phyloP scores from a whole-genome alignment of 2,329 filamentous ascomycete genomes.

The Nemania sp. region DNA sequence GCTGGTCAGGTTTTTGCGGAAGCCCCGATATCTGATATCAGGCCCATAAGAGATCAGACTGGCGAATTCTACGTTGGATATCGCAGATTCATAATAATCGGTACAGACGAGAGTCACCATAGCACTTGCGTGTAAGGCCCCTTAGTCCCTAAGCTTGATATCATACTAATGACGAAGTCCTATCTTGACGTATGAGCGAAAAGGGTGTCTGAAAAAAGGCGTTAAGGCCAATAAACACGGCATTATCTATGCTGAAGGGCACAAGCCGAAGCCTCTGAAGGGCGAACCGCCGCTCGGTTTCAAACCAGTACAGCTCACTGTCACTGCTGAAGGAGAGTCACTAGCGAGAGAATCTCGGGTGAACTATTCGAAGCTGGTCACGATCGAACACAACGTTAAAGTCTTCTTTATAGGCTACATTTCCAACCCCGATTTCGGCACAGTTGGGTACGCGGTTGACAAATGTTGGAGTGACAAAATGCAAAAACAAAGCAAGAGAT shows the following conservation, averaged over 20 bases:
- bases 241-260: slow-evolving; percentile 49
- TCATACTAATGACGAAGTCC: slow-evolving; percentile 45
- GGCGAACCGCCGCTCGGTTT: slow-evolving; percentile 55
- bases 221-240: slow-evolving; percentile 58
- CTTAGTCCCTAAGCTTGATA: neutral
- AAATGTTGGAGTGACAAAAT: slow-evolving; percentile 53
- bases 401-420: slow-evolving; percentile 61
- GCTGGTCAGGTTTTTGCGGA: slow-evolving; percentile 42
- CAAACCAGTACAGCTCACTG: slow-evolving; percentile 48
- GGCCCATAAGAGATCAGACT: slow-evolving; percentile 41
- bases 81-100: slow-evolving; percentile 58
- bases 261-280: slow-evolving; percentile 40
- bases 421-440: slow-evolving; percentile 43
- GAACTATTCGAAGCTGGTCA: slow-evolving; percentile 60
- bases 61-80: slow-evolving; percentile 53
- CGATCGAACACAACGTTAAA: slow-evolving; percentile 60
- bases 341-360: slow-evolving; percentile 56
- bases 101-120: slow-evolving; percentile 56
- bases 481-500: slow-evolving; percentile 31
- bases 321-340: slow-evolving; percentile 49
- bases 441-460: slow-evolving; percentile 51
- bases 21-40: slow-evolving; percentile 37
- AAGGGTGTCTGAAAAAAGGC: slow-evolving; percentile 57
- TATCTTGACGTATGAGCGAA: slow-evolving; percentile 58
- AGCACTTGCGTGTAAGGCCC: slow-evolving; percentile 58